These are phyloP conservation scores for Kazachstania sp. DNA, from an alignment of 1,139 yeast species.

Conservation along the genomic window DNA sequence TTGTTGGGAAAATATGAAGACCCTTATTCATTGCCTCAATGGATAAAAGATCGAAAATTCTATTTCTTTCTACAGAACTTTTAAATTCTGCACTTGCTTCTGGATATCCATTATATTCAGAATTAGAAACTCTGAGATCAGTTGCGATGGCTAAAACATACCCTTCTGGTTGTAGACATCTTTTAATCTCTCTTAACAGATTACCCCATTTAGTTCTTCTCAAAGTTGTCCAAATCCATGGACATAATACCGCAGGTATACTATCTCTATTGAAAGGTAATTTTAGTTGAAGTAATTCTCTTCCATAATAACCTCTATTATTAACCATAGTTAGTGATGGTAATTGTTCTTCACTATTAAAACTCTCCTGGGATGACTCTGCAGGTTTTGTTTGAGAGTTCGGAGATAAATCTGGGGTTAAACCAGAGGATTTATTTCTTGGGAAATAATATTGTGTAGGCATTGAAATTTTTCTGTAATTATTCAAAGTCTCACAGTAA, in stretches of 20 bases:
- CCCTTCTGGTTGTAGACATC: constrained; percentile 27
- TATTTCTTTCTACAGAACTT: constrained; percentile 21
- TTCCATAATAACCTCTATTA: neutral
- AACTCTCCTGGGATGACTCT: neutral
- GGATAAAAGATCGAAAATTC: constrained; percentile 19
- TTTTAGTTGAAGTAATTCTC: constrained; percentile 7
- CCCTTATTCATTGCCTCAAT: constrained; percentile 25
- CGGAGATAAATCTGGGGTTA: neutral
- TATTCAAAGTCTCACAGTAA: constrained; percentile 14
- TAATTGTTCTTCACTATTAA: constrained; percentile 4
- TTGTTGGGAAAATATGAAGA: constrained; percentile 24
- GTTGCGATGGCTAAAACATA: constrained; percentile 19
- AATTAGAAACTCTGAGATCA: constrained; percentile 23
- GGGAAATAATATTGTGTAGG: constrained; percentile 18
- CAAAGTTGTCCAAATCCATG: constrained; percentile 24
- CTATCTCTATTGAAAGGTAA: constrained; percentile 24
- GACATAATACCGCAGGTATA: constrained; percentile 25
- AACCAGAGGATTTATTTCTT: neutral
- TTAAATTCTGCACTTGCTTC: constrained; percentile 7
- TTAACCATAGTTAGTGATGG: neutral
- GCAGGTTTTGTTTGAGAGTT: neutral
- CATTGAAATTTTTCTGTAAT: constrained; percentile 14
- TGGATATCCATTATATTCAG: constrained; percentile 14
- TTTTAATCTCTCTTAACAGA: constrained; percentile 22
- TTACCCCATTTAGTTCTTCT: constrained; percentile 24